Evolutionary conservation across 768 basidiomycete species (phyloP).

Genomic region (Dacryopinax primogenitus): DNA sequence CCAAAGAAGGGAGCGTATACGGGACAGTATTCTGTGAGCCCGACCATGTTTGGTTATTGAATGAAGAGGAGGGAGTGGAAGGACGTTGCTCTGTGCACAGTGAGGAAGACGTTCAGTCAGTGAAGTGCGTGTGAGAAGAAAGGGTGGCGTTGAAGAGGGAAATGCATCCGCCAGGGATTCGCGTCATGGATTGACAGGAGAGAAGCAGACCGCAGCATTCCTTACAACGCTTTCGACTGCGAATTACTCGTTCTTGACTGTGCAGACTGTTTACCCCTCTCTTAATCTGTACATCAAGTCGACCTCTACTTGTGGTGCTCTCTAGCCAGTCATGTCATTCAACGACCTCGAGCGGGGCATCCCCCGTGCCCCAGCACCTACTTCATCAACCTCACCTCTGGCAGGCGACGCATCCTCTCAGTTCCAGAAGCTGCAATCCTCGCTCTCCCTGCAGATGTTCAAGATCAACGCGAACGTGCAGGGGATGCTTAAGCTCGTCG

Average conservation of each 20-base stretch:
- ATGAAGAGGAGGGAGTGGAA: neutral
- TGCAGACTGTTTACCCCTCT: neutral
- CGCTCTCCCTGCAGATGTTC: slow-evolving; percentile 85
- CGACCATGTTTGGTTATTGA: neutral
- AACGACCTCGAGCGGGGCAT: slow-evolving; percentile 14
- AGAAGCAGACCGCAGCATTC: neutral
- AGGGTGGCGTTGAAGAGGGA: neutral
- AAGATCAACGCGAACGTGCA: slow-evolving; percentile 98
- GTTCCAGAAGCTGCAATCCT: slow-evolving; percentile 63
- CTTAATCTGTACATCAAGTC: neutral
- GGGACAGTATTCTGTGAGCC: neutral
- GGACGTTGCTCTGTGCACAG: neutral
- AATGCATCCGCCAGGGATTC: neutral
- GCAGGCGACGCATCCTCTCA: slow-evolving; percentile 33
- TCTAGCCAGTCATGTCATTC: slow-evolving; percentile 12
- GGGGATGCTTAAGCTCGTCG: slow-evolving; percentile 90
- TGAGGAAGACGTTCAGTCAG: neutral
- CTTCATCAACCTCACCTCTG: slow-evolving; percentile 17
- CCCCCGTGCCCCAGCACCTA: neutral
- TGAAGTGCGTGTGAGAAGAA: neutral
- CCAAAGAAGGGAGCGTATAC: slow-evolving; percentile 38
- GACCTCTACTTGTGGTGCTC: neutral
- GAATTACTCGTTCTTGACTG: slow-evolving; percentile 5
- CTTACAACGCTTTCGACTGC: no score
- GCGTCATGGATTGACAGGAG: neutral